Conservation (phyloP, 2,329 filamentous ascomycete species). For the Zymoseptoria crescenta region DNA sequence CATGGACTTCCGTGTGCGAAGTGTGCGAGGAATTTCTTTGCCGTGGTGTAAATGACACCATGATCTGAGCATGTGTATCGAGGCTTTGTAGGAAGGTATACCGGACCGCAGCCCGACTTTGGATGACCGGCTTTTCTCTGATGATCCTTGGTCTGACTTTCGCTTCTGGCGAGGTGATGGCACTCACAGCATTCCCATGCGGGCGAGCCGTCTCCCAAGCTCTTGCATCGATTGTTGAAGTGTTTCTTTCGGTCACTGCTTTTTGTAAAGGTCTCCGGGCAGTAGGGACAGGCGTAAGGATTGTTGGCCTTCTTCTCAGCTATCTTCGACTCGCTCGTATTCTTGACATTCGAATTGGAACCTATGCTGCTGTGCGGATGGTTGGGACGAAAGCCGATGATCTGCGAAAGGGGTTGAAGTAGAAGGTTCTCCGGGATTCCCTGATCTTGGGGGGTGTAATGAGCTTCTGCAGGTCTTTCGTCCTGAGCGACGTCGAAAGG, state of each 20-base stretch:
- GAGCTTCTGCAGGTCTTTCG: background rate
- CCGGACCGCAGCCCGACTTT: background rate
- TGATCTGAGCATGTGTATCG: background rate
- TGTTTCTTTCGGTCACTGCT: background rate
- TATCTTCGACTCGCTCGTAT: background rate
- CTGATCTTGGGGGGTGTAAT: background rate
- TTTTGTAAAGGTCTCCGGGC: background rate
- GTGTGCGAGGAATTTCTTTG: background rate
- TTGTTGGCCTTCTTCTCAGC: background rate
- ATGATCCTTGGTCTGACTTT: background rate
- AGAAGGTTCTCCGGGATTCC: too few relatives aligned
- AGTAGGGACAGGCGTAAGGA: background rate
- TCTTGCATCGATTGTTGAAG: background rate
- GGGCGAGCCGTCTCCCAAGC: background rate
- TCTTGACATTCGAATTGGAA: background rate
- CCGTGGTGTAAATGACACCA: background rate
- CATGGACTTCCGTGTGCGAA: background rate
- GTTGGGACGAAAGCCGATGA: background rate
- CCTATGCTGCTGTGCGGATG: background rate
- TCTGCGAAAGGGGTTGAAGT: background rate
- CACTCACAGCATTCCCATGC: background rate
- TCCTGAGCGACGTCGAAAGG: background rate
- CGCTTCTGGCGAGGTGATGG: background rate
- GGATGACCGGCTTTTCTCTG: background rate
- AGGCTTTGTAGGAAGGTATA: background rate